Conservation (phyloP, 2,329 filamentous ascomycete species). For the Fusarium equiseti region DNA sequence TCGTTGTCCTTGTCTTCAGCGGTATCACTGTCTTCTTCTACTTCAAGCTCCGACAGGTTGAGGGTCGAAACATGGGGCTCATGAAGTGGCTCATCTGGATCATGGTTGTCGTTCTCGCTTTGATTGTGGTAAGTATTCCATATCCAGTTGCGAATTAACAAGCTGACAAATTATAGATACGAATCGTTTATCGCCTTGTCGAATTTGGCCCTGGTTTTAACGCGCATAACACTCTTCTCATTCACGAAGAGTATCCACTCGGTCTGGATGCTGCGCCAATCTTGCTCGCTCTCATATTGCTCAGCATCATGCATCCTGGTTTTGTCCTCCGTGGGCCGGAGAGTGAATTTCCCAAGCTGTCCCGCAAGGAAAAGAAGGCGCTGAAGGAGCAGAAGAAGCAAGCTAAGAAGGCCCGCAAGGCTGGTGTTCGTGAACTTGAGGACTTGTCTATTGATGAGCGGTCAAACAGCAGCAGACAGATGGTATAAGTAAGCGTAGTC, state of each 20-base stretch:
- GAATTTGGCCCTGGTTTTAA: conserved; percentile 65
- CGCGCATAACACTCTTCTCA: conserved; percentile 59
- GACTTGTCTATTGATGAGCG: conserved; percentile 22
- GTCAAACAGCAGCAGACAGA: conserved; percentile 11
- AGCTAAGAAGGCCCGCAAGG: conserved; percentile 43
- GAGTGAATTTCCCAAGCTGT: conserved; percentile 58
- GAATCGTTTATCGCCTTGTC: conserved; percentile 71
- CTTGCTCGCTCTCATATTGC: conserved; percentile 58
- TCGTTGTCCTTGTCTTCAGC: conserved; percentile 55
- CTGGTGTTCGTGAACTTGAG: conserved; percentile 32
- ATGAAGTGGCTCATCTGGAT: conserved; percentile 53
- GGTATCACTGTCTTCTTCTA: conserved; percentile 54
- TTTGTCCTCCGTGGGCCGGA: conserved; percentile 59
- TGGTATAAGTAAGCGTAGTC: not conserved
- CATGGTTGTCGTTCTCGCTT: conserved; percentile 51
- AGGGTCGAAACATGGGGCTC: conserved; percentile 43
- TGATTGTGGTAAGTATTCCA: conserved; percentile 52
- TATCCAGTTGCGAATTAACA: not conserved
- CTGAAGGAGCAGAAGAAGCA: conserved; percentile 54
- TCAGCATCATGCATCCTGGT: conserved; percentile 63
- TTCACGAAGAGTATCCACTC: conserved; percentile 65
- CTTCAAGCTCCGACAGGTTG: conserved; percentile 41
- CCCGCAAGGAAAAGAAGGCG: conserved; percentile 59
- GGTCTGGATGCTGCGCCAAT: conserved; percentile 67
- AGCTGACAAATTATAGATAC: conserved; percentile 52